These are phyloP conservation scores for Fusarium verrucosum DNA, from an alignment of 2,329 filamentous ascomycete species.

Conservation along the genomic window DNA sequence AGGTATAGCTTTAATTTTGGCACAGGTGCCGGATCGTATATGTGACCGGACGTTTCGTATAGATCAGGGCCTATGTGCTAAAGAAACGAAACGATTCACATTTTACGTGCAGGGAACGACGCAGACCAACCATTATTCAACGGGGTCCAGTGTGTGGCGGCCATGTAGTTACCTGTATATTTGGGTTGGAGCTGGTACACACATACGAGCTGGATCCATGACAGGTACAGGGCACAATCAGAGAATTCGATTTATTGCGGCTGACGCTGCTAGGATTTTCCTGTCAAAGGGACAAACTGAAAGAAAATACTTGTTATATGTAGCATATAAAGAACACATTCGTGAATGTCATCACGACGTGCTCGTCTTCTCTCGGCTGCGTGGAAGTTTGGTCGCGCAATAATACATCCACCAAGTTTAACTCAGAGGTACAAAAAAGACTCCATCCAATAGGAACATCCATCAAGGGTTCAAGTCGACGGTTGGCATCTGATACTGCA, in stretches of 20 bases:
- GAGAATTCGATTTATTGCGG: slow-evolving; percentile 11
- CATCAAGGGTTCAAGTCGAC: slow-evolving; percentile 10
- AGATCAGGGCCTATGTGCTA: too few species aligned
- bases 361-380: slow-evolving; percentile 12
- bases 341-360: slow-evolving; percentile 16
- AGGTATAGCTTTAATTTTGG: too few species aligned
- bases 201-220: slow-evolving; percentile 15
- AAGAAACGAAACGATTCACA: background rate
- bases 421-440: slow-evolving; percentile 13
- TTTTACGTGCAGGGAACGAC: slow-evolving; percentile 19
- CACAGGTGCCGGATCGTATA: too few species aligned
- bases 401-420: too few species aligned
- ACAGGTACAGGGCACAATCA: slow-evolving; percentile 12
- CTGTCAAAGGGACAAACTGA: slow-evolving; percentile 3
- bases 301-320: background rate
- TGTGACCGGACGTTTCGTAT: too few species aligned
- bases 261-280: slow-evolving; percentile 8
- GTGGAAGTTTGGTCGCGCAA: slow-evolving; percentile 20
- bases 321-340: background rate
- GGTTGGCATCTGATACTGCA: slow-evolving; percentile 26
- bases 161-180: slow-evolving; percentile 28
- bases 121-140: slow-evolving; percentile 38
- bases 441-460: slow-evolving; percentile 35
- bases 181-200: slow-evolving; percentile 20
- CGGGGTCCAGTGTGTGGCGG: slow-evolving; percentile 39